Evolutionary conservation across 495 filamentous ascomycete species (phyloP).

Genomic region (Penicillium ochrochloron): DNA sequence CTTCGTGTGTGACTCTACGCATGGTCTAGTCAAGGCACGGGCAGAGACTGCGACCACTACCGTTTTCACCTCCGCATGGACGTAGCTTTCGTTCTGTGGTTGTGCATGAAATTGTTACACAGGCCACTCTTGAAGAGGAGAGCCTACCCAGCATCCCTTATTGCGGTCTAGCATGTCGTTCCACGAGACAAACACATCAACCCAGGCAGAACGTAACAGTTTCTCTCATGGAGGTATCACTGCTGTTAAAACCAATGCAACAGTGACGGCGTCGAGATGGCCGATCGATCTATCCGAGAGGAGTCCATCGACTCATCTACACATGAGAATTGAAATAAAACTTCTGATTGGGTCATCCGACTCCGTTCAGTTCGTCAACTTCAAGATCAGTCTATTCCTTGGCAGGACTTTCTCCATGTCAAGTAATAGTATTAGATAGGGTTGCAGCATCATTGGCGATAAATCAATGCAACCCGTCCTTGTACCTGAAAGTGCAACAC

Average conservation of each 20-base stretch:
- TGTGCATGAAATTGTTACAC: slow-evolving; percentile 12
- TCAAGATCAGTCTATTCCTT: neutral
- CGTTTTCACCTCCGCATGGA: neutral
- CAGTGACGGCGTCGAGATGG: slow-evolving; percentile 6
- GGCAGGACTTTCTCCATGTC: neutral
- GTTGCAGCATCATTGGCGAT: neutral
- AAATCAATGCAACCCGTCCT: slow-evolving; percentile 10
- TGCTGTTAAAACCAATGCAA: neutral
- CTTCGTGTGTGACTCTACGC: neutral
- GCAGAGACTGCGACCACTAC: neutral
- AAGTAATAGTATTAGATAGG: neutral
- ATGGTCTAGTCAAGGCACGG: neutral
- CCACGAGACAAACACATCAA: slow-evolving; percentile 13
- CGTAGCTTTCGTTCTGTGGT: neutral
- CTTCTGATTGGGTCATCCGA: neutral
- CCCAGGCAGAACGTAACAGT: slow-evolving; percentile 15
- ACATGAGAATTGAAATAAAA: neutral
- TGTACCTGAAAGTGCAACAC: neutral
- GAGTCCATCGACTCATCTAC: neutral
- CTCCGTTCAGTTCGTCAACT: neutral
- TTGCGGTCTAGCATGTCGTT: slow-evolving; percentile 1
- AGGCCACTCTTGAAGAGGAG: neutral
- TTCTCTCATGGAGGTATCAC: neutral
- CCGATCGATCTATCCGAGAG: neutral
- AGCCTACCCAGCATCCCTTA: slow-evolving; percentile 1